A percentile compares a stretch with the other conserved stretches of the same genome.
phyloP scores from a whole-genome alignment of 805 yeast genomes.

The Candida dajiaensis region DNA sequence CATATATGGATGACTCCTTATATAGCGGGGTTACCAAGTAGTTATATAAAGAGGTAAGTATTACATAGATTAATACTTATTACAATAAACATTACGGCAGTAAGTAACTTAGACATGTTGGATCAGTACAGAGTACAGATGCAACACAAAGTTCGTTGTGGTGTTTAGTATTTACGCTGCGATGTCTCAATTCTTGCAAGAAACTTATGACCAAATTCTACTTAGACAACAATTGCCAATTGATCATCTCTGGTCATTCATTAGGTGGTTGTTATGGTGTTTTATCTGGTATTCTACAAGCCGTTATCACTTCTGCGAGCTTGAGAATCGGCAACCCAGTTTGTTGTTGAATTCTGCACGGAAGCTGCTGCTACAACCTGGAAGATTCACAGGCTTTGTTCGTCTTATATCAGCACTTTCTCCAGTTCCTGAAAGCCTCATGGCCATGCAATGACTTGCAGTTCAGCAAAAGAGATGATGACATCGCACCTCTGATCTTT shows the following conservation, averaged over 20 bases:
- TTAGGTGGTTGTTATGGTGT: conserved; percentile 69
- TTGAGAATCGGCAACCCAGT: conserved; percentile 57
- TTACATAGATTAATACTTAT: no score
- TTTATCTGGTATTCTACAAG: conserved; percentile 45
- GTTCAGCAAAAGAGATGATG: background rate
- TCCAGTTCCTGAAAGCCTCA: conserved; percentile 16
- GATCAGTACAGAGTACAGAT: no score
- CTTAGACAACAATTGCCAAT: conserved; percentile 36
- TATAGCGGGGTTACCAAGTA: no score
- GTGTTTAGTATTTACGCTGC: conserved; percentile 49
- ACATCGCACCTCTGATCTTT: background rate
- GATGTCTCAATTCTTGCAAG: conserved; percentile 33
- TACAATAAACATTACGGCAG: no score
- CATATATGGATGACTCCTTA: no score
- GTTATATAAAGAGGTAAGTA: no score
- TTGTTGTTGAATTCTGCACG: conserved; percentile 39
- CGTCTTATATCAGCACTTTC: conserved; percentile 15
- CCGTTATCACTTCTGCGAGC: conserved; percentile 56
- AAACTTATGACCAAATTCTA: conserved; percentile 29
- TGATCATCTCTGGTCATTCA: conserved; percentile 67
- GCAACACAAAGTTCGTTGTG: conserved; percentile 62
- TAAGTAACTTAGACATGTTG: no score
- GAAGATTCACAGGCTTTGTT: conserved; percentile 9
- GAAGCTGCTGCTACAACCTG: conserved; percentile 18
- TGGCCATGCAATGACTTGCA: conserved; percentile 19